Evolutionary conservation across 2,329 filamentous ascomycete species (phyloP).

Genomic region (Xylariaceae sp.): DNA sequence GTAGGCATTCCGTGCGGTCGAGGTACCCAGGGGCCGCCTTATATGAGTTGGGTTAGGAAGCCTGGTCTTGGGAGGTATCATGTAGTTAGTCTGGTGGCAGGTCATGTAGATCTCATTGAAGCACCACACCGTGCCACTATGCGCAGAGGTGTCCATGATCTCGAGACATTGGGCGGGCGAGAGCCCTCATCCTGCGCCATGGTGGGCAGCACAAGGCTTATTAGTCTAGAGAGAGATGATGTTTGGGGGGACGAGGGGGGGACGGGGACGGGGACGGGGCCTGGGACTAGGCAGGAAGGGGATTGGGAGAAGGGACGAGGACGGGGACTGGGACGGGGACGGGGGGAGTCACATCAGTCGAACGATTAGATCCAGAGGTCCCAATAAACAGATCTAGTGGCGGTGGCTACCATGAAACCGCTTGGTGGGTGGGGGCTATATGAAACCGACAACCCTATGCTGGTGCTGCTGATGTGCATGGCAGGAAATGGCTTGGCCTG

Average conservation of each 20-base stretch:
- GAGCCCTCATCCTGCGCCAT: conserved; percentile 15
- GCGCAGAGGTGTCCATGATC: conserved; percentile 18
- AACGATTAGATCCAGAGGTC: conserved; percentile 23
- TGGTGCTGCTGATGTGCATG: conserved; percentile 30
- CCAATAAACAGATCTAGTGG: conserved; percentile 30
- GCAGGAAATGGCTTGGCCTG: conserved; percentile 23
- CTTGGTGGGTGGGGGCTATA: conserved; percentile 29
- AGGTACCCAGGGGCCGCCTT: too few relatives aligned
- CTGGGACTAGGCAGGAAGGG: neutral
- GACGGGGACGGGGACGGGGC: too few relatives aligned
- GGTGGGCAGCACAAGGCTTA: conserved; percentile 28
- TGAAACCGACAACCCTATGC: conserved; percentile 29
- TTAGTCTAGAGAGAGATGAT: conserved; percentile 20
- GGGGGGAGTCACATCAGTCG: conserved; percentile 21
- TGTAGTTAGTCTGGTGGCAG: neutral
- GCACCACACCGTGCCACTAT: conserved; percentile 19
- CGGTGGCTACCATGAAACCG: conserved; percentile 33
- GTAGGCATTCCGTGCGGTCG: neutral
- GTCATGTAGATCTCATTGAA: conserved; percentile 11
- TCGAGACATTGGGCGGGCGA: conserved; percentile 19
- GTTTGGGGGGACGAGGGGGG: conserved; percentile 18
- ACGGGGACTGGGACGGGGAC: neutral
- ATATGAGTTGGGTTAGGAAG: neutral
- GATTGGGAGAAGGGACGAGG: neutral
- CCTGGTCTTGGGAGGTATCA: neutral